phyloP scores from a whole-genome alignment of 2,329 filamentous ascomycete genomes.

The Didymella pinodella region DNA sequence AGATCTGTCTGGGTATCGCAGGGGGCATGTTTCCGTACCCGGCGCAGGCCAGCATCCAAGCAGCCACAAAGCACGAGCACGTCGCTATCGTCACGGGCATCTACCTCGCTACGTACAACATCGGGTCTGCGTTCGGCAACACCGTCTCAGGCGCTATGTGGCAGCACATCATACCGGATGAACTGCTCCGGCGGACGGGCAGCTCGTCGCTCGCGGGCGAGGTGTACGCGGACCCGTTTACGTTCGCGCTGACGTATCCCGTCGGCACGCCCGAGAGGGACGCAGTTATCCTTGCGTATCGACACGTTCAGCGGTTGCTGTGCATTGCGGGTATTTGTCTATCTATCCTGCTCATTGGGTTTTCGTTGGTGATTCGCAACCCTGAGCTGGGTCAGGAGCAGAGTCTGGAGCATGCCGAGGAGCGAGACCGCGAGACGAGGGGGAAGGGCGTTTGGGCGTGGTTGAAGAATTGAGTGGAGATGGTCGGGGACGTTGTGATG shows the following conservation, averaged over 20 bases:
- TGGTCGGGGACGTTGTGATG: no score
- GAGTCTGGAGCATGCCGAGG: constrained; percentile 54
- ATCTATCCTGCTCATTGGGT: constrained; percentile 56
- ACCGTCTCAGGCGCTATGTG: constrained; percentile 69
- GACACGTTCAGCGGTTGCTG: constrained; percentile 56
- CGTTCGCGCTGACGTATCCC: constrained; percentile 49
- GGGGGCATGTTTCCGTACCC: constrained; percentile 68
- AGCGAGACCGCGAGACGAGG: not conserved
- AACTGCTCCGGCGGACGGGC: constrained; percentile 52
- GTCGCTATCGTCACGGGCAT: constrained; percentile 70
- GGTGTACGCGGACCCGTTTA: constrained; percentile 55
- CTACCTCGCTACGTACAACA: constrained; percentile 68
- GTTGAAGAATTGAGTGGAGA: constrained; percentile 10
- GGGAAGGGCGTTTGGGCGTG: constrained; percentile 10
- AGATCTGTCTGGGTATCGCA: constrained; percentile 69
- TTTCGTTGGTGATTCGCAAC: constrained; percentile 57
- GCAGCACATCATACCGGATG: constrained; percentile 60
- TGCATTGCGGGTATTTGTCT: constrained; percentile 61
- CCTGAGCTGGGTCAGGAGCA: constrained; percentile 57
- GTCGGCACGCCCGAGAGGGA: constrained; percentile 56
- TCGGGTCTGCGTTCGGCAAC: constrained; percentile 67
- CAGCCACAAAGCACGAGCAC: constrained; percentile 61
- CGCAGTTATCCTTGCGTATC: constrained; percentile 55
- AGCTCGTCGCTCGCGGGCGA: constrained; percentile 52
- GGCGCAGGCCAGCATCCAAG: constrained; percentile 60